These are phyloP conservation scores for Paulownia fortunei DNA, from an alignment of 257 asterid genomes.

Conservation along the genomic window DNA sequence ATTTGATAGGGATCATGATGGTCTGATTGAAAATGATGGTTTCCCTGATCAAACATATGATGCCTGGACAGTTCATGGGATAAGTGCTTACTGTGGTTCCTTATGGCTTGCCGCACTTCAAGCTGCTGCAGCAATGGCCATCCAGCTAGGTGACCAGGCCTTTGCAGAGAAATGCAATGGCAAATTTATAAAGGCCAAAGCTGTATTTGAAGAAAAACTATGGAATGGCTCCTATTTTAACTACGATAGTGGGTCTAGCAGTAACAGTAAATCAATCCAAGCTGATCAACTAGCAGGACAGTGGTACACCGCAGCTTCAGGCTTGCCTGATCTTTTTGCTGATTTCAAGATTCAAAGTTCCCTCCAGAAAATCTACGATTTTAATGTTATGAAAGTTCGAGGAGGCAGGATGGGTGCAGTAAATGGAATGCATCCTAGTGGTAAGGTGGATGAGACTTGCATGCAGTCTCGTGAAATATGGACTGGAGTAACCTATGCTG, in stretches of 20 bases:
- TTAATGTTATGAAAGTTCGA: conserved; percentile 81
- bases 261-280: conserved; percentile 92
- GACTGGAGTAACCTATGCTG: conserved; percentile 94
- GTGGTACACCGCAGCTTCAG: conserved; percentile 96
- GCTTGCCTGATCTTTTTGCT: conserved; percentile 88
- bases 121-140: conserved; percentile 94
- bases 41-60: conserved; percentile 98
- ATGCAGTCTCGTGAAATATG: conserved; percentile 99
- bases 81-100: conserved; percentile 96
- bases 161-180: conserved; percentile 75
- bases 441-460: conserved; percentile 96
- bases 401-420: conserved; percentile 98
- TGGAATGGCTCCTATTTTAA: conserved; percentile 97
- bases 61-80: conserved; percentile 96
- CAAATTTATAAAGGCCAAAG: conserved; percentile 70
- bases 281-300: conserved; percentile 97
- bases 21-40: conserved; percentile 93
- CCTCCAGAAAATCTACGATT: conserved; percentile 83
- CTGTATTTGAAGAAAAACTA: conserved; percentile 69
- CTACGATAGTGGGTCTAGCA: conserved; percentile 93
- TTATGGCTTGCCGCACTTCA: conserved; percentile 97
- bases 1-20: conserved; percentile 82
- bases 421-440: conserved; percentile 96
- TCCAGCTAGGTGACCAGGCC: conserved; percentile 76
- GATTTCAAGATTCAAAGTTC: conserved; percentile 67